phyloP scores from a whole-genome alignment of 805 yeast species.

The Kodamaea fukazawae region DNA sequence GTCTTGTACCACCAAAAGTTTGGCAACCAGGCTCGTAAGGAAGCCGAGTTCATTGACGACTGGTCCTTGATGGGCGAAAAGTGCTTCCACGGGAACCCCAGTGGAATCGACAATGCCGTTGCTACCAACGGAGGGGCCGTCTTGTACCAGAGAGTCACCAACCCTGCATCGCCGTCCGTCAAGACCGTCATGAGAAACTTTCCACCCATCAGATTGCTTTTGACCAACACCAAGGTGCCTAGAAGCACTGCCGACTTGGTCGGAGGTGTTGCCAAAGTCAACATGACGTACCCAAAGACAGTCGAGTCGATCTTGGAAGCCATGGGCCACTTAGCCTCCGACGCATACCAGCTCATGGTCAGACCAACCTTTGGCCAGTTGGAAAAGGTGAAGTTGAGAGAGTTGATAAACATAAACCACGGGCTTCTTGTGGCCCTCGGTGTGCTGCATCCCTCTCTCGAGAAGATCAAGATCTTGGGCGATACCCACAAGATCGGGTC shows the following conservation, averaged over 20 bases:
- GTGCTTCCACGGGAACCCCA: conserved; percentile 94
- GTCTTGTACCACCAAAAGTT: conserved; percentile 31
- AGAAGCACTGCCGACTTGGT: conserved; percentile 84
- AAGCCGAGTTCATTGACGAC: conserved; percentile 62
- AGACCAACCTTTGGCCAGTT: conserved; percentile 48
- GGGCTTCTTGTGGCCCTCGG: conserved; percentile 83
- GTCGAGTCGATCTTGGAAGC: conserved; percentile 63
- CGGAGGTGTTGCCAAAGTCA: conserved; percentile 62
- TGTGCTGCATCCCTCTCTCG: conserved; percentile 91
- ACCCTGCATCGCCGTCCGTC: conserved; percentile 53
- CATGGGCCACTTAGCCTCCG: conserved; percentile 69
- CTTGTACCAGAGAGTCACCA: conserved; percentile 65
- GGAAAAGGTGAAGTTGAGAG: conserved; percentile 41
- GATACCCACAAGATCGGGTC: conserved; percentile 69
- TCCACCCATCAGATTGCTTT: conserved; percentile 69
- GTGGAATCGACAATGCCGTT: conserved; percentile 95
- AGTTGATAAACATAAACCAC: conserved; percentile 78
- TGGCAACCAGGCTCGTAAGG: conserved; percentile 25
- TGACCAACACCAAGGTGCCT: conserved; percentile 86
- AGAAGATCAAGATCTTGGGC: conserved; percentile 63
- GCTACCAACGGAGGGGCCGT: conserved; percentile 97
- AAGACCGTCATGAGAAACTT: conserved; percentile 67
- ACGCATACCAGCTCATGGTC: conserved; percentile 66
- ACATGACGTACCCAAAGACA: conserved; percentile 52
- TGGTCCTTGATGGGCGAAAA: conserved; percentile 95